phyloP scores from a whole-genome alignment of 176 grass and related monocot species.

The Eragrostis curvula region DNA sequence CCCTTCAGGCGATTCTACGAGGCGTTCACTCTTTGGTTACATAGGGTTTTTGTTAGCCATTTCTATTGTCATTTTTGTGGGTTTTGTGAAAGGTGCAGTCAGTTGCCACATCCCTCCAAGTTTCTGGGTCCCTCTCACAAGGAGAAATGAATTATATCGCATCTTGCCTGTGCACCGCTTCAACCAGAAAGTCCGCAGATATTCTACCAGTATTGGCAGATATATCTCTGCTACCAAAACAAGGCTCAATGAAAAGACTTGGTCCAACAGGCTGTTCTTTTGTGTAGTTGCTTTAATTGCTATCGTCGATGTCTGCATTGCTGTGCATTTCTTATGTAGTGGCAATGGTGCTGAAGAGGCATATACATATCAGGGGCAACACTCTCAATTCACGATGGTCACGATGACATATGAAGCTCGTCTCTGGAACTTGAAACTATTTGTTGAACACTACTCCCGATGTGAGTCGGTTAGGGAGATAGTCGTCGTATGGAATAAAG shows the following conservation, averaged over 20 bases:
- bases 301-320: constrained; percentile 65
- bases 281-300: constrained; percentile 60
- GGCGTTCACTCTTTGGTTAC: constrained; percentile 70
- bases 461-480: constrained; percentile 97
- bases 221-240: constrained; percentile 62
- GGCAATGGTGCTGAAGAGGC: constrained; percentile 87
- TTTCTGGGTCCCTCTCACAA: constrained; percentile 51
- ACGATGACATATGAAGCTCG: constrained; percentile 99
- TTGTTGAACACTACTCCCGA: constrained; percentile 89
- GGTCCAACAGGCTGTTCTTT: constrained; percentile 72
- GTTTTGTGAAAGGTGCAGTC: constrained; percentile 67
- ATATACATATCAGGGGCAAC: constrained; percentile 72
- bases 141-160: constrained; percentile 59
- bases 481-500: constrained; percentile 99
- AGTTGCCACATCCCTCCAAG: constrained; percentile 54
- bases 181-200: constrained; percentile 73
- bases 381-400: constrained; percentile 89
- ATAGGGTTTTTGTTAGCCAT: constrained; percentile 50
- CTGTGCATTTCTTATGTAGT: constrained; percentile 81
- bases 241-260: constrained; percentile 73
- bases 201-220: constrained; percentile 59
- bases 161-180: constrained; percentile 63
- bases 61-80: constrained; percentile 61
- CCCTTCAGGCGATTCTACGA: constrained; percentile 81
- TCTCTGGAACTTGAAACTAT: constrained; percentile 94